A percentile compares a stretch with the other conserved stretches of the same genome.
Conservation (phyloP, 2,329 filamentous ascomycete species). For the Incumbomyces delicatus region DNA sequence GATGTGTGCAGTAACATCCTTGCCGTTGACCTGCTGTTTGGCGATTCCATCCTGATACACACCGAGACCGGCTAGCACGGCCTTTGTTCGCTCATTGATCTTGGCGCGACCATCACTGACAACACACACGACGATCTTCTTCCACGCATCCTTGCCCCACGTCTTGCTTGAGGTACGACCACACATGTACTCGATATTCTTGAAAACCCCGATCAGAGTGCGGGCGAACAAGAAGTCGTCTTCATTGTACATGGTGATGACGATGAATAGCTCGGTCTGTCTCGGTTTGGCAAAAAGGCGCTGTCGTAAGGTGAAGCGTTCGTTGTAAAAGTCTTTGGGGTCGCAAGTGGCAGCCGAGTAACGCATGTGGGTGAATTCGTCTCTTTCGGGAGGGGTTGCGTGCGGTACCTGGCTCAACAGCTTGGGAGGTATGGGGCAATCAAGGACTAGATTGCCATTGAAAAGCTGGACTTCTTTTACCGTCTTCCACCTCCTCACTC, state of each 20-base stretch:
- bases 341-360: slow-evolving; percentile 95
- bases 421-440: slow-evolving; percentile 86
- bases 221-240: slow-evolving; percentile 92
- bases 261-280: slow-evolving; percentile 91
- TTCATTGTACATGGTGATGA: slow-evolving; percentile 98
- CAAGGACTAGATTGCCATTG: slow-evolving; percentile 90
- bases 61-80: slow-evolving; percentile 82
- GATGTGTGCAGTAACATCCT: slow-evolving; percentile 93
- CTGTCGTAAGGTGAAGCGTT: slow-evolving; percentile 86
- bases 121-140: slow-evolving; percentile 97
- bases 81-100: slow-evolving; percentile 86
- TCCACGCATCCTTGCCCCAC: slow-evolving; percentile 98
- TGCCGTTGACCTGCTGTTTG: slow-evolving; percentile 93
- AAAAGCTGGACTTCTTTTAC: slow-evolving; percentile 98
- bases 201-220: slow-evolving; percentile 94
- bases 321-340: slow-evolving; percentile 73
- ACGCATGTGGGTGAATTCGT: slow-evolving; percentile 68
- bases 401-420: slow-evolving; percentile 81
- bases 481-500: slow-evolving; percentile 87
- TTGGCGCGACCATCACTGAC: slow-evolving; percentile 95
- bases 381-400: slow-evolving; percentile 66
- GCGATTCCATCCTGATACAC: slow-evolving; percentile 98
- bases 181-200: slow-evolving; percentile 98
- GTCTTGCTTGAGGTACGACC: slow-evolving; percentile 87
- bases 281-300: slow-evolving; percentile 83